Evolutionary conservation across 169 alveolate species (phyloP).

Genomic region (Plasmodium chabaudi): DNA sequence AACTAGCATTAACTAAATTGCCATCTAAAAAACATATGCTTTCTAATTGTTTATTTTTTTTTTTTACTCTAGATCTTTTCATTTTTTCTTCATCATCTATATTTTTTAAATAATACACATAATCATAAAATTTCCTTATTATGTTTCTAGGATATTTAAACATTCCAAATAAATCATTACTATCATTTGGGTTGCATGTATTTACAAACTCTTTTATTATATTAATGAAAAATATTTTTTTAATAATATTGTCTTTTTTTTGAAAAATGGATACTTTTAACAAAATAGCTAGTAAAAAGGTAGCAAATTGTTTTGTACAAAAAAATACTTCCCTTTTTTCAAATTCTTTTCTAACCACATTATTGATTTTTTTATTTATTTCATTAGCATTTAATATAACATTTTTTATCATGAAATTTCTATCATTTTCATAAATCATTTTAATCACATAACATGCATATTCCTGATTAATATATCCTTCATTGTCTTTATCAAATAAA

Average conservation of each 20-base stretch:
- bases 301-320: slow-evolving; percentile 50
- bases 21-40: slow-evolving; percentile 37
- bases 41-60: slow-evolving; percentile 47
- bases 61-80: slow-evolving; percentile 6
- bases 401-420: slow-evolving; percentile 29
- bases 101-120: slow-evolving; percentile 49
- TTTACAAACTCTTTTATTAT: slow-evolving; percentile 13
- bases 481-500: slow-evolving; percentile 56
- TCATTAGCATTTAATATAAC: slow-evolving; percentile 42
- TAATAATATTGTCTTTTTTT: slow-evolving; percentile 24
- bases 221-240: slow-evolving; percentile 32
- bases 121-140: slow-evolving; percentile 54
- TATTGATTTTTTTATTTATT: not conserved
- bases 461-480: slow-evolving; percentile 43
- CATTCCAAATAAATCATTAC: slow-evolving; percentile 24
- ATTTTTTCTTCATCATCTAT: slow-evolving; percentile 32
- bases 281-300: slow-evolving; percentile 26
- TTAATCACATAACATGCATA: slow-evolving; percentile 62
- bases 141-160: slow-evolving; percentile 53
- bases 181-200: slow-evolving; percentile 3
- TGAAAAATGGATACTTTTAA: slow-evolving; percentile 36
- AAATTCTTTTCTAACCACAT: not conserved
- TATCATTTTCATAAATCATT: slow-evolving; percentile 63
- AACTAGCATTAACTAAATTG: slow-evolving; percentile 53
- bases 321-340: slow-evolving; percentile 24